Evolutionary conservation across 495 filamentous ascomycete genomes (phyloP).

Genomic region (Rusavskia elegans): DNA sequence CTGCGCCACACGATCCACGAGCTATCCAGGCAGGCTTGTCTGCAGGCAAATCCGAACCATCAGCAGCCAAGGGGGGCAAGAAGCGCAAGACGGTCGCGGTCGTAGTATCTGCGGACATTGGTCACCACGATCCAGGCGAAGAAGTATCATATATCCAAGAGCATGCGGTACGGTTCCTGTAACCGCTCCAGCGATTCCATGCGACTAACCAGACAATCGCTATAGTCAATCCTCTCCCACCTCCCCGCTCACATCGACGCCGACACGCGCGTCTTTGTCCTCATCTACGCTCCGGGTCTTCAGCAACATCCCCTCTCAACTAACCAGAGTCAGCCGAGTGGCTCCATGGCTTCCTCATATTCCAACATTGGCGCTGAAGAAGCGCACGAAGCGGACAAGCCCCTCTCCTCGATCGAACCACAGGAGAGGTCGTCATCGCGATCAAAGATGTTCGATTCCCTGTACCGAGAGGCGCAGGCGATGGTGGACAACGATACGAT

Average conservation of each 20-base stretch:
- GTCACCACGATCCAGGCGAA: conserved; percentile 40
- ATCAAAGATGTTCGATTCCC: conserved; percentile 43
- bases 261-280: conserved; percentile 58
- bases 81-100: conserved; percentile 66
- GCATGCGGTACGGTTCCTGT: conserved; percentile 54
- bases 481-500: conserved; percentile 70
- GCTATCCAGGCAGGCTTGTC: conserved; percentile 6
- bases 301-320: conserved; percentile 42
- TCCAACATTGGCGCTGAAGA: conserved; percentile 72
- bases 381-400: conserved; percentile 42
- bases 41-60: background rate
- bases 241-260: conserved; percentile 58
- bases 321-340: conserved; percentile 30
- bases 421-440: conserved; percentile 21
- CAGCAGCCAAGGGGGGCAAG: conserved; percentile 15
- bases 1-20: conserved; percentile 4
- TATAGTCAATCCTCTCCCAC: conserved; percentile 75
- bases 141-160: conserved; percentile 41
- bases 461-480: conserved; percentile 57
- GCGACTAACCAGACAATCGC: conserved; percentile 1
- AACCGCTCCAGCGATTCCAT: background rate
- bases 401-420: conserved; percentile 31
- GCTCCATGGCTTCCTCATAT: conserved; percentile 70
- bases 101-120: conserved; percentile 64
- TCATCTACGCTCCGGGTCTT: conserved; percentile 73